phyloP scores from a whole-genome alignment of 495 filamentous ascomycete genomes.

The Niebla homalea region DNA sequence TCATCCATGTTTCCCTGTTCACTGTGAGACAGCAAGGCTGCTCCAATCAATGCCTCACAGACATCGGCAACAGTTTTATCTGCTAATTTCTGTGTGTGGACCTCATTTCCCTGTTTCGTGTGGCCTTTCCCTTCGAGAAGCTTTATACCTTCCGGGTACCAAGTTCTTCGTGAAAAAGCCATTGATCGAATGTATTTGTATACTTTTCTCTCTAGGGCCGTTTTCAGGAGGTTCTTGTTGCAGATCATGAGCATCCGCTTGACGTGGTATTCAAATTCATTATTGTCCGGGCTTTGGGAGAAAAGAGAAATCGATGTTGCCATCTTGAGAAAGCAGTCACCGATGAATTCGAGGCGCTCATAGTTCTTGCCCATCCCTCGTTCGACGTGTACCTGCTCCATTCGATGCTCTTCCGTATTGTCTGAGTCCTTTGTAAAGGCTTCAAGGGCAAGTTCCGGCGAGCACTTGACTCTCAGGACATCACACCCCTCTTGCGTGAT shows the following conservation, averaged over 20 bases:
- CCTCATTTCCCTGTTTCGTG: conserved; percentile 37
- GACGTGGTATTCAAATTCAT: conserved; percentile 83
- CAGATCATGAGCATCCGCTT: conserved; percentile 83
- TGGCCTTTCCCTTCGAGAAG: conserved; percentile 48
- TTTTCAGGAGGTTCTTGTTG: conserved; percentile 78
- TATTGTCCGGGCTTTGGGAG: conserved; percentile 55
- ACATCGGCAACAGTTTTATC: conserved; percentile 97
- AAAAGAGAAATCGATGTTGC: conserved; percentile 81
- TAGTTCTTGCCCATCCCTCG: conserved; percentile 94
- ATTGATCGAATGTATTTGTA: conserved; percentile 71
- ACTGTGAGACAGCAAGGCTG: conserved; percentile 57
- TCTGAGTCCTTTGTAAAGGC: conserved; percentile 92
- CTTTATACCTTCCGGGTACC: conserved; percentile 62
- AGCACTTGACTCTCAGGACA: conserved; percentile 44
- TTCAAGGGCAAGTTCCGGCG: conserved; percentile 62
- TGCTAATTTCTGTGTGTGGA: conserved; percentile 52
- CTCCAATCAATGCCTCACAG: conserved; percentile 88
- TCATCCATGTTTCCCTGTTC: conserved; percentile 51
- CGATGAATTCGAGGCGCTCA: conserved; percentile 86
- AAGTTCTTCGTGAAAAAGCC: conserved; percentile 52
- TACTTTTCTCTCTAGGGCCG: conserved; percentile 51
- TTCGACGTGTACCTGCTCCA: conserved; percentile 60
- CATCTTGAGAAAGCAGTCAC: conserved; percentile 92
- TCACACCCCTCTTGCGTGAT: conserved; percentile 63
- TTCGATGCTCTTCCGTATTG: conserved; percentile 66